Evolutionary conservation across 495 filamentous ascomycete species (phyloP).

Genomic region (Penicillium cinerascens): DNA sequence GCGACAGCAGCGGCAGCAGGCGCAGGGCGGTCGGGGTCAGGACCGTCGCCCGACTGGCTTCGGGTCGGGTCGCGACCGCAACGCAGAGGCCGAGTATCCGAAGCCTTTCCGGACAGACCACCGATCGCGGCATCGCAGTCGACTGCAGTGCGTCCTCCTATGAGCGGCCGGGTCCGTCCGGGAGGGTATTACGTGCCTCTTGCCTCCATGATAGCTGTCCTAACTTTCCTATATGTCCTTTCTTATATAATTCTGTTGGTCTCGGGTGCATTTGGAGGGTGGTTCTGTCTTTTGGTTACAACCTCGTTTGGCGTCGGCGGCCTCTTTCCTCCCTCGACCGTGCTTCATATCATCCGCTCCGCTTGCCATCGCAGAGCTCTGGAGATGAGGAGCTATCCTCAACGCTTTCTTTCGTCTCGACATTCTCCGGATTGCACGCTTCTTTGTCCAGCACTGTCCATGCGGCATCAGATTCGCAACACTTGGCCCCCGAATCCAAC

Average conservation of each 20-base stretch:
- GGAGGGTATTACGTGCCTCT: constrained; percentile 4
- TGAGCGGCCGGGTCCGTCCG: constrained; percentile 28
- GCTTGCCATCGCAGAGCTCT: neutral
- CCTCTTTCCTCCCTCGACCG: constrained; percentile 9
- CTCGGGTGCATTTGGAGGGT: constrained; percentile 31
- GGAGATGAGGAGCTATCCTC: neutral
- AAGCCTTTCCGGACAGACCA: constrained; percentile 39
- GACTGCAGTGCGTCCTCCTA: constrained; percentile 40
- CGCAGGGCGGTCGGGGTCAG: constrained; percentile 33
- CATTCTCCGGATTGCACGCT: neutral
- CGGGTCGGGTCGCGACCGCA: constrained; percentile 35
- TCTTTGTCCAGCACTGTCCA: neutral
- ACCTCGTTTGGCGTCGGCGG: constrained; percentile 26
- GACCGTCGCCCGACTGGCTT: constrained; percentile 42
- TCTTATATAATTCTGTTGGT: constrained; percentile 19
- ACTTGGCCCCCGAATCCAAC: neutral
- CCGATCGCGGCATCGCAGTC: constrained; percentile 38
- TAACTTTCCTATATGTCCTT: constrained; percentile 11
- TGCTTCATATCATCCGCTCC: neutral
- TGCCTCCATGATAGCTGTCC: constrained; percentile 7
- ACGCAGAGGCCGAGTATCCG: constrained; percentile 41
- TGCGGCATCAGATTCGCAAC: neutral
- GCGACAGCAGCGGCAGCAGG: constrained; percentile 70
- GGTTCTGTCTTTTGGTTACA: constrained; percentile 31
- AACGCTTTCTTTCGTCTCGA: neutral